Evolutionary conservation across 2,329 filamentous ascomycete species (phyloP).

Genomic region (Colletotrichum nymphaeae): DNA sequence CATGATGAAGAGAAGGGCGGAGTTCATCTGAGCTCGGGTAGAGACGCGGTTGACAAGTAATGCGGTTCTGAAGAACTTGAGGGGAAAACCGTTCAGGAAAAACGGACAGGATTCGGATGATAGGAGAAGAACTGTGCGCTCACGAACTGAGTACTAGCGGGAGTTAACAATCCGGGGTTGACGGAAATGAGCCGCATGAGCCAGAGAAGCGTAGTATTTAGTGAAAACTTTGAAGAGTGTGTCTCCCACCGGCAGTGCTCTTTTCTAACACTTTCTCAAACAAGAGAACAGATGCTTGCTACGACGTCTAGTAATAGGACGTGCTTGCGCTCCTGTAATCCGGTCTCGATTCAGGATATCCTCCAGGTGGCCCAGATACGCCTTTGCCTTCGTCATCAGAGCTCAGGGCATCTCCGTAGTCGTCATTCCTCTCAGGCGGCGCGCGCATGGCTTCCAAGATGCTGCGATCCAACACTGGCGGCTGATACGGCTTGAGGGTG

Average conservation of each 20-base stretch:
- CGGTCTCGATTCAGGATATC: conserved; percentile 60
- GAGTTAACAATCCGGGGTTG: neutral
- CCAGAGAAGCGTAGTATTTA: conserved; percentile 27
- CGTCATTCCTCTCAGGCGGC: conserved; percentile 57
- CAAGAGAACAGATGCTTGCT: conserved; percentile 7
- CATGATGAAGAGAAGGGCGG: neutral
- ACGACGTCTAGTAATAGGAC: conserved; percentile 47
- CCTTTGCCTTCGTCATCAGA: conserved; percentile 51
- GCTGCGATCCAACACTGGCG: conserved; percentile 73
- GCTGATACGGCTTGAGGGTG: conserved; percentile 73
- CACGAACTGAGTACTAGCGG: neutral
- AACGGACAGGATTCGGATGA: conserved; percentile 15
- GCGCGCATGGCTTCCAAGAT: conserved; percentile 72
- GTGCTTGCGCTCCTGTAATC: conserved; percentile 53
- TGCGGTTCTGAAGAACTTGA: neutral
- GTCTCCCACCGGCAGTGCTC: conserved; percentile 4
- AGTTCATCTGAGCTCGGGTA: conserved; percentile 25
- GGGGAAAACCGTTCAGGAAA: conserved; percentile 5
- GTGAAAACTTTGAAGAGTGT: conserved; percentile 11
- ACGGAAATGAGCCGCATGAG: neutral
- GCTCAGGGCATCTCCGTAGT: conserved; percentile 47
- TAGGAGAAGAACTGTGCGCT: neutral
- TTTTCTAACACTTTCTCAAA: conserved; percentile 15
- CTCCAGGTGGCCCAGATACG: conserved; percentile 53
- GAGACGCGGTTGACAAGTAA: conserved; percentile 9